Percentiles rank a stretch among this genome's conserved stretches.
Evolutionary conservation across 495 filamentous ascomycete genomes (phyloP).

Genomic region (Cercophora newfieldiana): DNA sequence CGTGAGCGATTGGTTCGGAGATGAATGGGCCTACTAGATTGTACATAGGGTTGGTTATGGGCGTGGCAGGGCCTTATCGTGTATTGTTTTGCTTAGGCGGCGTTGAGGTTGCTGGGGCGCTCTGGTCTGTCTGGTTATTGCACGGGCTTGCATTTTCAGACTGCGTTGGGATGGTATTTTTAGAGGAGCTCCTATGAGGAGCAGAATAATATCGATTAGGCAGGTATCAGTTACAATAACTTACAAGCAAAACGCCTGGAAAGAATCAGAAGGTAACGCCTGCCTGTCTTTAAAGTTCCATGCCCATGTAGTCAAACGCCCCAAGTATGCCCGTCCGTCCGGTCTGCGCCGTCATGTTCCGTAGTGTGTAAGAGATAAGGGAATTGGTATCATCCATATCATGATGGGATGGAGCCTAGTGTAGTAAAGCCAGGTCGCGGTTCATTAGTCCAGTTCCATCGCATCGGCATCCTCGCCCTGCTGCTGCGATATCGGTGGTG

Average conservation of each 20-base stretch:
- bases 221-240: not conserved
- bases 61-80: too few species aligned
- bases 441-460: constrained; percentile 67
- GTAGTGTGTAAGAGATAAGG: not conserved
- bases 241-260: not conserved
- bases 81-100: not conserved
- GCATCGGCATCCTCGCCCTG: constrained; percentile 50
- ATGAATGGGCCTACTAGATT: constrained; percentile 5
- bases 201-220: not conserved
- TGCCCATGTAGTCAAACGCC: not conserved
- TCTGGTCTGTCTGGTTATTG: not conserved
- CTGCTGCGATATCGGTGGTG: not conserved
- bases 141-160: not conserved
- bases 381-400: constrained; percentile 7
- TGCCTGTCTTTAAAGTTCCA: not conserved
- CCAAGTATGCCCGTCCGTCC: not conserved
- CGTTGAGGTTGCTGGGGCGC: too few species aligned
- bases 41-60: not conserved
- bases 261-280: not conserved
- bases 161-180: not conserved
- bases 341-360: not conserved
- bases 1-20: not conserved
- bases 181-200: not conserved
- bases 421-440: too few species aligned
- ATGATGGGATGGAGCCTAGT: not conserved